Conservation (phyloP, 2,329 filamentous ascomycete species). For the Colletotrichum karsti region DNA sequence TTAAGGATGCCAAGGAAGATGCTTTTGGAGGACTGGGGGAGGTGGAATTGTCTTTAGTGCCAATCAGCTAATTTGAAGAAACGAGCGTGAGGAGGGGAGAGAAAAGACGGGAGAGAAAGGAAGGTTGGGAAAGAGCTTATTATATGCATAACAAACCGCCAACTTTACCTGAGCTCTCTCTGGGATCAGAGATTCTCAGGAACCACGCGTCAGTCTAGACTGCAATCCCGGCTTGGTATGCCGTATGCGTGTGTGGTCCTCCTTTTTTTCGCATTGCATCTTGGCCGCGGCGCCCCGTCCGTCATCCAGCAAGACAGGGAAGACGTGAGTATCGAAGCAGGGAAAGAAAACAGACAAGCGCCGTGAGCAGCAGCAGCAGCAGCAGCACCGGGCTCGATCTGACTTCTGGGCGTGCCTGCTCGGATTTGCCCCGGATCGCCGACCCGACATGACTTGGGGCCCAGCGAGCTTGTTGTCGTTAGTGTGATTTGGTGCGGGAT, state of each 20-base stretch:
- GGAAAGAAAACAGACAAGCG: background rate
- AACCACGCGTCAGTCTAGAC: constrained; percentile 2
- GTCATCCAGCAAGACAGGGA: background rate
- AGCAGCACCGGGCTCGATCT: background rate
- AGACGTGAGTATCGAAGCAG: background rate
- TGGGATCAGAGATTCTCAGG: background rate
- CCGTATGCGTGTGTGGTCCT: background rate
- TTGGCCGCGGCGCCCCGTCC: background rate
- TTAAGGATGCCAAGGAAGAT: background rate
- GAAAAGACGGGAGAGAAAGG: background rate
- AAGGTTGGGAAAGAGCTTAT: background rate
- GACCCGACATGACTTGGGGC: constrained; percentile 1
- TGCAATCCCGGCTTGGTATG: background rate
- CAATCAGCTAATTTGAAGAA: constrained; percentile 13
- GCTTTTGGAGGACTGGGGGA: constrained; percentile 7
- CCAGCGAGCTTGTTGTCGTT: background rate
- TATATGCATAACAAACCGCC: constrained; percentile 8
- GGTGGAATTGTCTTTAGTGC: constrained; percentile 14
- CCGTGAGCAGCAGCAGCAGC: too few relatives aligned
- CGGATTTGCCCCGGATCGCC: constrained; percentile 25
- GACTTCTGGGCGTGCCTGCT: too few relatives aligned
- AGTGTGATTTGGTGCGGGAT: constrained; percentile 4
- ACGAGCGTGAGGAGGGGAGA: constrained; percentile 13
- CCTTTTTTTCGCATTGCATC: background rate
- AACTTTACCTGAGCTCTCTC: too few relatives aligned